phyloP scores from a whole-genome alignment of 768 basidiomycete genomes.

The Amanita muscaria region DNA sequence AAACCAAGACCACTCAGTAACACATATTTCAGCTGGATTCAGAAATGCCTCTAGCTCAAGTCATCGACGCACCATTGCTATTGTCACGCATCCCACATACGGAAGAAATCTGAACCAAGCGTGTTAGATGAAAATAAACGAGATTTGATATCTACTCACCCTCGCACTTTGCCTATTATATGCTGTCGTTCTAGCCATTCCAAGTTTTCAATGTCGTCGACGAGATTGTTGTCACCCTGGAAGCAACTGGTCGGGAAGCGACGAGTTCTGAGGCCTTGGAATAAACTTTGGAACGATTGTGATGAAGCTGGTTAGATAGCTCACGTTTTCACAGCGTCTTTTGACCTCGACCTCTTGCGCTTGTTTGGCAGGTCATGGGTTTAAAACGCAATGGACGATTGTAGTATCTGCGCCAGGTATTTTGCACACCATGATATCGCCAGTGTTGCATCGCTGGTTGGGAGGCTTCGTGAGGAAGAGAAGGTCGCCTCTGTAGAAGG shows the following conservation, averaged over 20 bases:
- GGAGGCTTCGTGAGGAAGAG: conserved; percentile 88
- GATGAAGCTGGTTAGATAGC: no score
- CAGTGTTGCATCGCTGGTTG: conserved; percentile 66
- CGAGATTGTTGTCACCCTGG: conserved; percentile 94
- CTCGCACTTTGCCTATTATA: conserved; percentile 90
- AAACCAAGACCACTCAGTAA: conserved; percentile 76
- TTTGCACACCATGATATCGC: conserved; percentile 98
- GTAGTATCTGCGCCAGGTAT: conserved; percentile 88
- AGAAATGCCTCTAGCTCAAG: conserved; percentile 2
- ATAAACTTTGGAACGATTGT: no score
- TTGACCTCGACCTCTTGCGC: conserved; percentile 7
- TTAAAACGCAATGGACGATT: conserved; percentile 93
- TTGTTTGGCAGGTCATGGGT: conserved; percentile 62
- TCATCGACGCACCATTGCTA: conserved; percentile 72
- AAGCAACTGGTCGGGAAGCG: conserved; percentile 47
- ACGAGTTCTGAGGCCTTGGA: not conserved
- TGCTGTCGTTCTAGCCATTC: conserved; percentile 84
- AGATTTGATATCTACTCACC: conserved; percentile 41
- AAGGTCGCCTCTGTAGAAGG: conserved; percentile 92
- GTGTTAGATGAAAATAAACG: not conserved
- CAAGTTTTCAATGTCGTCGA: conserved; percentile 81
- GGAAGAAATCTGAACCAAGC: conserved; percentile 66
- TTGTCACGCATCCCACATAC: conserved; percentile 93
- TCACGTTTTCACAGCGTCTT: not conserved
- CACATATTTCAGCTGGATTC: conserved; percentile 77